phyloP scores from a whole-genome alignment of 176 grass and related monocot species.

The Urochloa ruziziensis region DNA sequence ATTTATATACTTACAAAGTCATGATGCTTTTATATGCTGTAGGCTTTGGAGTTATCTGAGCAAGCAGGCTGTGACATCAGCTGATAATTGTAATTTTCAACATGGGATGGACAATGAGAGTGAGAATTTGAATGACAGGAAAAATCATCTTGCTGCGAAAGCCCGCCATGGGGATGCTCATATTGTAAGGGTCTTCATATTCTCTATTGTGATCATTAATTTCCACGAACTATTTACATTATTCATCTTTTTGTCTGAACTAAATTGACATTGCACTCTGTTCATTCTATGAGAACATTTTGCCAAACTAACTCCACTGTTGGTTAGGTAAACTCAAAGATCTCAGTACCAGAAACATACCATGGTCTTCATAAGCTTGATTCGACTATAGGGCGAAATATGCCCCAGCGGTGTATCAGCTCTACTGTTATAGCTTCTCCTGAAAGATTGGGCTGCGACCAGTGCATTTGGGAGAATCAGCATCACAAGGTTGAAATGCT shows the following conservation, averaged over 20 bases:
- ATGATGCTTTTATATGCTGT: slow-evolving; percentile 30
- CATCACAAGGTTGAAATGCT: slow-evolving; percentile 53
- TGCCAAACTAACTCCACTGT: not conserved
- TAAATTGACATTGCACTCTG: slow-evolving; percentile 7
- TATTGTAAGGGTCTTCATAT: slow-evolving; percentile 23
- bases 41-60: slow-evolving; percentile 68
- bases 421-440: slow-evolving; percentile 23
- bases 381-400: slow-evolving; percentile 30
- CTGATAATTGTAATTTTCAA: slow-evolving; percentile 32
- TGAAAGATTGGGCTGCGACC: slow-evolving; percentile 40
- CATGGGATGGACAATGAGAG: slow-evolving; percentile 3
- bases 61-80: slow-evolving; percentile 19
- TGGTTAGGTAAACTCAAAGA: slow-evolving; percentile 40
- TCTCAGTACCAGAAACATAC: slow-evolving; percentile 27
- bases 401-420: not conserved
- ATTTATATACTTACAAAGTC: not conserved
- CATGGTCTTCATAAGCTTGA: slow-evolving; percentile 25
- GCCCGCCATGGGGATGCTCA: not conserved
- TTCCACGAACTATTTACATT: not conserved
- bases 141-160: slow-evolving; percentile 8
- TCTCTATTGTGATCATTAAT: slow-evolving; percentile 5
- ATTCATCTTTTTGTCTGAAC: slow-evolving; percentile 32
- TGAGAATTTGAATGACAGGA: not conserved
- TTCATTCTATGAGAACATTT: slow-evolving; percentile 7
- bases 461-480: slow-evolving; percentile 35